Percentiles rank a stretch among this genome's conserved stretches.
Conservation (phyloP, 345 rosid species). For the Carallia pectinifolia region DNA sequence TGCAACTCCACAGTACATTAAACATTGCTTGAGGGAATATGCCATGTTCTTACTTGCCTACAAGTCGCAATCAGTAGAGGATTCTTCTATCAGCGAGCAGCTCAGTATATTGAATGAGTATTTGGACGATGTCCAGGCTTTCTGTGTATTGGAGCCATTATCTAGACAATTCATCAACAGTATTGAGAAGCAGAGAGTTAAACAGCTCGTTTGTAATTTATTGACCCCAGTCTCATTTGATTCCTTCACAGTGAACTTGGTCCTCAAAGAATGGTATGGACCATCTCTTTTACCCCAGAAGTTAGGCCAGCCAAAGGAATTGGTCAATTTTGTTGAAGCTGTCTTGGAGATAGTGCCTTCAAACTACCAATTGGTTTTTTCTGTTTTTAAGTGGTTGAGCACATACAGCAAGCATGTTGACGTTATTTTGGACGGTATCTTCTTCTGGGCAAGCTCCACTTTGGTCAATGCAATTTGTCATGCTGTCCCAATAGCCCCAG, state of each 20-base stretch:
- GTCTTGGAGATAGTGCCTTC: slow-evolving; percentile 59
- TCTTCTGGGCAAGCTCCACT: slow-evolving; percentile 68
- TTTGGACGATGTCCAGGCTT: slow-evolving; percentile 45
- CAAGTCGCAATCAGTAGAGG: slow-evolving; percentile 33
- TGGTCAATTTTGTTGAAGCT: slow-evolving; percentile 83
- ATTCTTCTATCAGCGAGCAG: slow-evolving; percentile 38
- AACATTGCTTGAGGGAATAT: slow-evolving; percentile 71
- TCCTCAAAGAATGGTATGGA: slow-evolving; percentile 74
- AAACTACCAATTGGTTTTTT: slow-evolving; percentile 66
- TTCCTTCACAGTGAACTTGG: slow-evolving; percentile 50
- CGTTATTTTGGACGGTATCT: slow-evolving; percentile 39
- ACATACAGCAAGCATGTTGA: slow-evolving; percentile 18
- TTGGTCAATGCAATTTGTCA: slow-evolving; percentile 55
- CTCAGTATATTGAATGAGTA: slow-evolving; percentile 51
- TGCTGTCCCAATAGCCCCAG: slow-evolving; percentile 79
- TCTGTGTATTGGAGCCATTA: slow-evolving; percentile 48
- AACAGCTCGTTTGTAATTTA: slow-evolving; percentile 54
- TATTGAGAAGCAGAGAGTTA: slow-evolving; percentile 55
- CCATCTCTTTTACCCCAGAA: slow-evolving; percentile 64
- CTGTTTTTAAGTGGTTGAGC: slow-evolving; percentile 52
- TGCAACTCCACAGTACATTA: slow-evolving; percentile 42
- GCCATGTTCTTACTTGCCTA: slow-evolving; percentile 47
- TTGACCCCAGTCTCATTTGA: slow-evolving; percentile 58
- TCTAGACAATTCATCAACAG: slow-evolving; percentile 60
- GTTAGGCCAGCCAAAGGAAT: slow-evolving; percentile 47